Percentiles rank a stretch among this genome's conserved stretches.
Evolutionary conservation across 2,329 filamentous ascomycete species (phyloP).

Genomic region (Tetracladium maxilliforme): DNA sequence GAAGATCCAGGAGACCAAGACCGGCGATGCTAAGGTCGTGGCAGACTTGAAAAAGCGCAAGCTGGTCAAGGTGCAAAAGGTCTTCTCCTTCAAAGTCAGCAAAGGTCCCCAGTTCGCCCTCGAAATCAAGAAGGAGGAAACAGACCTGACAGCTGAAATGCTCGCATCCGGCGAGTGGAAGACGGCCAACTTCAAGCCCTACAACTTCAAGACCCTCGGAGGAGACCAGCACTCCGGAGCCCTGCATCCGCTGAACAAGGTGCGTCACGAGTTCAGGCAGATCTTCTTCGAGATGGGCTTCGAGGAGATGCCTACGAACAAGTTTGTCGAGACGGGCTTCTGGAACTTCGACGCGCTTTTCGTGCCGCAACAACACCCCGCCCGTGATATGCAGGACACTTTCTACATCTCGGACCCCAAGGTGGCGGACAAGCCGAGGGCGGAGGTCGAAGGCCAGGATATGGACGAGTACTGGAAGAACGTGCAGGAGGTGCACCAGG

Average conservation of each 20-base stretch:
- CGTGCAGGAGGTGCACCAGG: slow-evolving; percentile 73
- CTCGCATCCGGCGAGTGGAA: slow-evolving; percentile 81
- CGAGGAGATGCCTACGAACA: slow-evolving; percentile 91
- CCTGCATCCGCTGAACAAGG: slow-evolving; percentile 72
- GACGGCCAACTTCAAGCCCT: slow-evolving; percentile 74
- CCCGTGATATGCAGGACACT: slow-evolving; percentile 92
- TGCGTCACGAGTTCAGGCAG: slow-evolving; percentile 85
- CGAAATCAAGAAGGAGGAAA: slow-evolving; percentile 84
- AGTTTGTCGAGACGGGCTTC: slow-evolving; percentile 92
- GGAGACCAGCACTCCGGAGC: slow-evolving; percentile 46
- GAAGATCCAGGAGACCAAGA: slow-evolving; percentile 54
- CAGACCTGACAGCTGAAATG: slow-evolving; percentile 91
- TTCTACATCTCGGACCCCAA: slow-evolving; percentile 94
- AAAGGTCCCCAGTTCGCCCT: slow-evolving; percentile 84
- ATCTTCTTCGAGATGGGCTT: slow-evolving; percentile 99
- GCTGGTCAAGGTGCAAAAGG: slow-evolving; percentile 70
- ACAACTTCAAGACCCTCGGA: slow-evolving; percentile 58
- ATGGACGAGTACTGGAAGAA: slow-evolving; percentile 84
- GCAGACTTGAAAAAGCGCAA: slow-evolving; percentile 86
- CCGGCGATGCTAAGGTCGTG: slow-evolving; percentile 59
- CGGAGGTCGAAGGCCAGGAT: slow-evolving; percentile 41
- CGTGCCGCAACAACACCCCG: slow-evolving; percentile 94
- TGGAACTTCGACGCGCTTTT: slow-evolving; percentile 98
- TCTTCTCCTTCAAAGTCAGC: slow-evolving; percentile 66
- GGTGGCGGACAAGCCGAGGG: slow-evolving; percentile 52